Percentiles rank a stretch among this genome's conserved stretches.
phyloP scores from a whole-genome alignment of 2,329 filamentous ascomycete genomes.

The Trichoderma sp. region DNA sequence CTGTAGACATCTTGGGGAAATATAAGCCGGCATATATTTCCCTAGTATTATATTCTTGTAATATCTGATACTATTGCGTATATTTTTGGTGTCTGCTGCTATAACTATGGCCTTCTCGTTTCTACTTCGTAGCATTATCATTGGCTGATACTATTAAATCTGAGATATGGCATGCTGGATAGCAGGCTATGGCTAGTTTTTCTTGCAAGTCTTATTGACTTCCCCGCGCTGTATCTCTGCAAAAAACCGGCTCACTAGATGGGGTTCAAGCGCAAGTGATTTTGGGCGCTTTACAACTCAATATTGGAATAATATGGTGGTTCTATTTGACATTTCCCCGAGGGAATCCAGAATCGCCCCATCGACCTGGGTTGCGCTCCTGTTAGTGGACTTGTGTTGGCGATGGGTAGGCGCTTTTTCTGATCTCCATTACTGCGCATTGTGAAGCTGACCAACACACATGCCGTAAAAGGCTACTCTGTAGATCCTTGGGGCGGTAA shows the following conservation, averaged over 20 bases:
- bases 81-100: not conserved
- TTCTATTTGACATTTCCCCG: not conserved
- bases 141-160: not conserved
- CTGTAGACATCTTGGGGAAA: not conserved
- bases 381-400: slow-evolving; percentile 20
- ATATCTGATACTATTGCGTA: not conserved
- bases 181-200: not conserved
- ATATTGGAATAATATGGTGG: not conserved
- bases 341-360: not conserved
- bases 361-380: not conserved
- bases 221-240: not conserved
- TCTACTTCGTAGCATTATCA: not conserved
- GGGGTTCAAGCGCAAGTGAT: not conserved
- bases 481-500: not conserved
- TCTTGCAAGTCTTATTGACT: not conserved
- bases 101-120: not conserved
- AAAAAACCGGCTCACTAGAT: not conserved
- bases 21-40: too few species aligned
- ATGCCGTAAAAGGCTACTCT: not conserved
- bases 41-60: not conserved
- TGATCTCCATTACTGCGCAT: not conserved
- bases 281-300: not conserved
- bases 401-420: slow-evolving; percentile 13
- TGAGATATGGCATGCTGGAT: not conserved
- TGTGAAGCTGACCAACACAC: not conserved